Percentiles rank a stretch among this genome's conserved stretches.
These are phyloP conservation scores for Periconia macrospinosa DNA, from an alignment of 2,329 filamentous ascomycete species.

Conservation along the genomic window DNA sequence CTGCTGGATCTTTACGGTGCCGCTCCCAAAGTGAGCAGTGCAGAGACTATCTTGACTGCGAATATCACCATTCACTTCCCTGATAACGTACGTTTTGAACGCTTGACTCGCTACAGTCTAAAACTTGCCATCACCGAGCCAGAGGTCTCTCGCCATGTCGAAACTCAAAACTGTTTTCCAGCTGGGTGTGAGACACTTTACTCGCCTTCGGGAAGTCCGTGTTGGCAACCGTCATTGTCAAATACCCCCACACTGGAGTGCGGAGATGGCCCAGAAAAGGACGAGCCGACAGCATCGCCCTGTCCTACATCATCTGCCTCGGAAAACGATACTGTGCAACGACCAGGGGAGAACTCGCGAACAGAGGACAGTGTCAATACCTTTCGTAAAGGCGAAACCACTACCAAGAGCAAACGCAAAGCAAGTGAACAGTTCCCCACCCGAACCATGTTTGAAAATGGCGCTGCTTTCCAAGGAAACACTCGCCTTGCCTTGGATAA, in stretches of 20 bases:
- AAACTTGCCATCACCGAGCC: slow-evolving; percentile 14
- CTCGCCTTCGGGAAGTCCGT: background rate
- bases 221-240: background rate
- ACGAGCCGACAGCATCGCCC: too few species aligned
- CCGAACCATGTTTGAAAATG: background rate
- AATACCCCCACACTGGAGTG: too few species aligned
- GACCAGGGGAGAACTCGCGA: too few species aligned
- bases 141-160: background rate
- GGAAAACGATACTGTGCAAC: too few species aligned
- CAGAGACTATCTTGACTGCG: slow-evolving; percentile 18
- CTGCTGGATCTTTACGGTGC: background rate
- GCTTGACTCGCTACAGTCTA: slow-evolving; percentile 30
- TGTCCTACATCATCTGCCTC: too few species aligned
- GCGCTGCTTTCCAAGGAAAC: background rate
- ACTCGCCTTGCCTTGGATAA: slow-evolving; percentile 9
- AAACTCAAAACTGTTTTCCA: background rate
- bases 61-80: slow-evolving; percentile 26
- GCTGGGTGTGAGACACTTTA: background rate
- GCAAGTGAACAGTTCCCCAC: too few species aligned
- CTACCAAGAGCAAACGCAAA: background rate
- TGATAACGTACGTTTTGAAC: slow-evolving; percentile 29
- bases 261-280: too few species aligned
- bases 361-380: too few species aligned
- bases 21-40: background rate
- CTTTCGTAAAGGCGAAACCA: background rate